Percentiles rank a stretch among this genome's conserved stretches.
Conservation (phyloP, 2,329 filamentous ascomycete species). For the Paecilomyces formosus region DNA sequence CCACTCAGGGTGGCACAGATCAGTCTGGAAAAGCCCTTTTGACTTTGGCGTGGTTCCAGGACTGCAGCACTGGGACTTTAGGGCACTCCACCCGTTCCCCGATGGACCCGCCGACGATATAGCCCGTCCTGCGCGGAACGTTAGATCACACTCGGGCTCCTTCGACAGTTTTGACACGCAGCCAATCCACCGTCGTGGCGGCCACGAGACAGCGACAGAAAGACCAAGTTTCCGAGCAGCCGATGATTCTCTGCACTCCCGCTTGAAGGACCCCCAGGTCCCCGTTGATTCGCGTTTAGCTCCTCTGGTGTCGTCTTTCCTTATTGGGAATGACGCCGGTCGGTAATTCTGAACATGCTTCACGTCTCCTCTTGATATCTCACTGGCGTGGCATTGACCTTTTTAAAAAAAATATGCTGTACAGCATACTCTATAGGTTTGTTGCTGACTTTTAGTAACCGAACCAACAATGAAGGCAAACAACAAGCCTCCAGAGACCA, state of each 20-base stretch:
- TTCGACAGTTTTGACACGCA: not conserved
- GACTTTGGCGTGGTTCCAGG: slow-evolving; percentile 19
- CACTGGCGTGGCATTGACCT: not conserved
- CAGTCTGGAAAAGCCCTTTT: slow-evolving; percentile 5
- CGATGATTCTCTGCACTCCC: not conserved
- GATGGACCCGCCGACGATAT: not conserved
- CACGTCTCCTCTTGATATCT: not conserved
- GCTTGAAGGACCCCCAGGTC: not conserved
- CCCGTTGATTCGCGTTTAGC: not conserved
- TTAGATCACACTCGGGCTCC: not conserved
- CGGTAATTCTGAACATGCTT: not conserved
- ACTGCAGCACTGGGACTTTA: slow-evolving; percentile 30
- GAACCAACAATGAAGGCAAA: not conserved
- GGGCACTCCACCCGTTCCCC: slow-evolving; percentile 11
- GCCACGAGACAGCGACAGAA: not conserved
- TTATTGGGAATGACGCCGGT: not conserved
- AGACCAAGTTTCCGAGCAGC: not conserved
- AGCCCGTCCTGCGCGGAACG: not conserved
- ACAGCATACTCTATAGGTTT: not conserved
- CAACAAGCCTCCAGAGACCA: no score
- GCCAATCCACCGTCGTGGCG: not conserved
- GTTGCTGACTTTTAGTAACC: not conserved
- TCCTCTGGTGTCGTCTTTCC: not conserved
- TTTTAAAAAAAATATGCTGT: not conserved
- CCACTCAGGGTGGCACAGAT: slow-evolving; percentile 14